Evolutionary conservation across 1,284 basidiomycete species (phyloP).

Genomic region (Pseudozyma tsukubaensis): DNA sequence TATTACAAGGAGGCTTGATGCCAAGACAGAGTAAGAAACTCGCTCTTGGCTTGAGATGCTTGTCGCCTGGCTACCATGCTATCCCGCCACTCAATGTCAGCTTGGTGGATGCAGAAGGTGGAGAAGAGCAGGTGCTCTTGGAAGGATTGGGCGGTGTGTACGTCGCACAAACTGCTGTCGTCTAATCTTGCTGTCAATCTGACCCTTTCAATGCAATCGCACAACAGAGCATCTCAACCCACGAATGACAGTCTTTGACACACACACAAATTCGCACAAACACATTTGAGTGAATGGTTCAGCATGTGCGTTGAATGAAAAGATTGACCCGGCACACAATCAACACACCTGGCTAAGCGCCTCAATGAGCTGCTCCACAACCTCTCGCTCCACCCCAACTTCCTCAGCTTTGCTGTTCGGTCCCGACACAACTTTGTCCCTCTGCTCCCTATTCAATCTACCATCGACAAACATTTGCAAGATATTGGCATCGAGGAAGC

Average conservation of each 20-base stretch:
- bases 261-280: too few relatives aligned
- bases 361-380: conserved; percentile 33
- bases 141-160: conserved; percentile 21
- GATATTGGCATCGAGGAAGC: conserved; percentile 61
- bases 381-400: conserved; percentile 26
- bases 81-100: conserved; percentile 17
- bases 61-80: conserved; percentile 23
- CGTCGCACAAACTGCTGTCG: conserved; percentile 22
- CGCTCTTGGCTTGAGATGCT: conserved; percentile 18
- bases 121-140: conserved; percentile 1
- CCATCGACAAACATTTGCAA: conserved; percentile 46
- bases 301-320: too few relatives aligned
- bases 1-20: not conserved
- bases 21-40: conserved; percentile 14
- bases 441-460: conserved; percentile 25
- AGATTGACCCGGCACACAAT: too few relatives aligned
- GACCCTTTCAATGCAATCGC: not conserved
- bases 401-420: conserved; percentile 19
- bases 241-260: too few relatives aligned
- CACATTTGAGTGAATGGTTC: too few relatives aligned
- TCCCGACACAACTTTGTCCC: conserved; percentile 22
- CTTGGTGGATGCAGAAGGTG: not conserved
- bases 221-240: too few relatives aligned
- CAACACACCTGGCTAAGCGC: conserved; percentile 29
- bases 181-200: conserved; percentile 2